Base-by-base conservation (phyloP, 768 basidiomycete species). In the Lentinula guzmanii region DNA sequence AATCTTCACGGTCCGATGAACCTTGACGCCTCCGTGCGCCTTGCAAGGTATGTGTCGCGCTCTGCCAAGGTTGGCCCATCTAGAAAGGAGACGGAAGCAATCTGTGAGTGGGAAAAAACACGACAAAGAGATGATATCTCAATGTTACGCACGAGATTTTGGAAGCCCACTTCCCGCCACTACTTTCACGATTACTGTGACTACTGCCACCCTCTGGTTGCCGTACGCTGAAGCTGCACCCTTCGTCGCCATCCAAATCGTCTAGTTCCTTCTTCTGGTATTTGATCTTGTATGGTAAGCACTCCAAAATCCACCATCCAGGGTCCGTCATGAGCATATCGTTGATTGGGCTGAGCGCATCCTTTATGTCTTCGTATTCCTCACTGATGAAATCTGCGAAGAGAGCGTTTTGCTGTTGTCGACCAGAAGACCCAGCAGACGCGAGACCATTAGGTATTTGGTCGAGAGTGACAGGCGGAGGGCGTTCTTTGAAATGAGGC, bases 261-360 rank as follows among this genome's bases (percentile, higher is more conserved):
- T 41, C 18, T 5, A n/a, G 35, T 7, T 39, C 35, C 7, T 75
- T 71, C 18, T 71, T 73, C 63, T 80, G 79, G 65, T 70, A 79
- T n/a, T 73, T 69, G 28, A 76, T 69, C 61, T 73, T 73, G 63
- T 76, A 72, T 1, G 80, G 80, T 2, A 82, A 52, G 42, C 76
- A 55, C 69, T 91, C 89, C 35, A 91, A 71, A 21, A 85, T 63
- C 89, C 90, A 91, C 90, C 89, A 91, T 0, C 53, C 58, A 45
- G 65, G 74, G 24, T 72, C 64, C 3, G 75, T 66, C 21, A 70
- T 64, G 34, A 91, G 77, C 74, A 87, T 79, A 70, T 91, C 89
- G 59, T 84, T 82, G 4, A 77, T 68, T 0, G 72, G 74, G 53
- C 75, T 76, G 18, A 81, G 64, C n/a, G 83, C 82, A 61, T 90